Conservation (phyloP, 176 grass and related monocot genomes). For the Ensete glaucum region DNA sequence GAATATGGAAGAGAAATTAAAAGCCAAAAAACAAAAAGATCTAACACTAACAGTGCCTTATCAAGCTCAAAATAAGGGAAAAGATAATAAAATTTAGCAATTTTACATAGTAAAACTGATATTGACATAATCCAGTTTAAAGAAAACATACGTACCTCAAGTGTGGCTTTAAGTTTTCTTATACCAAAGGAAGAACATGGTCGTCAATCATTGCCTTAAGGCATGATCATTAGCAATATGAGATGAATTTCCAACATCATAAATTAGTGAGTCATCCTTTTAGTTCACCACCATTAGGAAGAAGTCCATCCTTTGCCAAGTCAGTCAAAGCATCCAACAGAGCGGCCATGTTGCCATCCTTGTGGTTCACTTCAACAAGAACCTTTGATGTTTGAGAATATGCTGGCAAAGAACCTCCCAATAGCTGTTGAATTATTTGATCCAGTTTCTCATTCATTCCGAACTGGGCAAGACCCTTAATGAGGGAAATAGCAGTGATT, state of each 20-base stretch:
- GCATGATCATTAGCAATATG: background rate
- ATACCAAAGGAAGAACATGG: background rate
- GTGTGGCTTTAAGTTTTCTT: conserved; percentile 7
- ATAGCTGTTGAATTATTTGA: conserved; percentile 36
- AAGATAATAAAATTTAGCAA: background rate
- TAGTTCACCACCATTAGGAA: conserved; percentile 39
- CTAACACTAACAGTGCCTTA: too few relatives aligned
- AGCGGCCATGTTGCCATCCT: conserved; percentile 61
- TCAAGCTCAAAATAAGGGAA: too few relatives aligned
- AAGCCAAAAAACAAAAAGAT: too few relatives aligned
- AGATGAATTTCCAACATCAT: background rate
- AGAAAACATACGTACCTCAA: conserved; percentile 1
- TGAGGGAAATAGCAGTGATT: conserved; percentile 39
- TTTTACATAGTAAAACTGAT: background rate
- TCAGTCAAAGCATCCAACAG: conserved; percentile 43
- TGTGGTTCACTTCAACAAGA: conserved; percentile 50
- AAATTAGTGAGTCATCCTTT: background rate
- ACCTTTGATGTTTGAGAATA: conserved; percentile 57
- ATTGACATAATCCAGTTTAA: background rate
- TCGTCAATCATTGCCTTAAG: background rate
- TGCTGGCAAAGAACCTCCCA: conserved; percentile 35
- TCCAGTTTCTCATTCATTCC: conserved; percentile 40
- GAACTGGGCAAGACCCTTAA: conserved; percentile 50
- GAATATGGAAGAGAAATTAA: too few relatives aligned
- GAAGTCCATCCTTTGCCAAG: conserved; percentile 76